Percentiles rank a stretch among this genome's conserved stretches.
phyloP scores from a whole-genome alignment of 1,284 basidiomycete species.

The Ganoderma lucidum region DNA sequence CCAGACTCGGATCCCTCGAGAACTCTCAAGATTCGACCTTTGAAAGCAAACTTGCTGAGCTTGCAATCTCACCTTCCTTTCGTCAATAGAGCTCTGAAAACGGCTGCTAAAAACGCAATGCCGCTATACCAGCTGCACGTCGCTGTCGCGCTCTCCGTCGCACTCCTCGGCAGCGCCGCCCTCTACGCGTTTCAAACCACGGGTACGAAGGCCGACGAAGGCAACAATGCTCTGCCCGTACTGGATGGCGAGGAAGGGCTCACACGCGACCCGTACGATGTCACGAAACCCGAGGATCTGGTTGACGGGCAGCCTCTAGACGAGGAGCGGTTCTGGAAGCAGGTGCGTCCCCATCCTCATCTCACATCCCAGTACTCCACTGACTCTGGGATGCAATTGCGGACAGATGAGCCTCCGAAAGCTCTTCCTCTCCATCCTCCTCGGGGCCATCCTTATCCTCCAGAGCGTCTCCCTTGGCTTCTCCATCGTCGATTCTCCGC shows the following conservation, averaged over 20 bases:
- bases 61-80: slow-evolving; percentile 1
- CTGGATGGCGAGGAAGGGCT: slow-evolving; percentile 47
- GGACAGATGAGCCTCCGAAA: slow-evolving; percentile 38
- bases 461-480: slow-evolving; percentile 64
- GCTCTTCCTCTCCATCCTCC: slow-evolving; percentile 58
- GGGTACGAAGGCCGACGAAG: slow-evolving; percentile 48
- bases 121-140: slow-evolving; percentile 67
- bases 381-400: slow-evolving; percentile 12
- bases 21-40: not conserved
- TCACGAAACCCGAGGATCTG: slow-evolving; percentile 74
- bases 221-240: slow-evolving; percentile 64
- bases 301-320: slow-evolving; percentile 81
- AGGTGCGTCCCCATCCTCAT: slow-evolving; percentile 51
- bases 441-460: slow-evolving; percentile 55
- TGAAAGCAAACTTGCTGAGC: not conserved
- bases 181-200: slow-evolving; percentile 44
- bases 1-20: not conserved
- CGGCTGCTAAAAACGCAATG: slow-evolving; percentile 43
- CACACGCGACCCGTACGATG: slow-evolving; percentile 77
- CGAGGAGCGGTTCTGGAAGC: slow-evolving; percentile 75
- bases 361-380: not conserved
- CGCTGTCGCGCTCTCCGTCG: slow-evolving; percentile 55
- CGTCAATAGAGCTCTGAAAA: not conserved
- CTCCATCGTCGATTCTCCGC: slow-evolving; percentile 50
- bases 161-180: slow-evolving; percentile 53